These are phyloP conservation scores for Sicyos edulis DNA, from an alignment of 306 rosid species.

Conservation along the genomic window DNA sequence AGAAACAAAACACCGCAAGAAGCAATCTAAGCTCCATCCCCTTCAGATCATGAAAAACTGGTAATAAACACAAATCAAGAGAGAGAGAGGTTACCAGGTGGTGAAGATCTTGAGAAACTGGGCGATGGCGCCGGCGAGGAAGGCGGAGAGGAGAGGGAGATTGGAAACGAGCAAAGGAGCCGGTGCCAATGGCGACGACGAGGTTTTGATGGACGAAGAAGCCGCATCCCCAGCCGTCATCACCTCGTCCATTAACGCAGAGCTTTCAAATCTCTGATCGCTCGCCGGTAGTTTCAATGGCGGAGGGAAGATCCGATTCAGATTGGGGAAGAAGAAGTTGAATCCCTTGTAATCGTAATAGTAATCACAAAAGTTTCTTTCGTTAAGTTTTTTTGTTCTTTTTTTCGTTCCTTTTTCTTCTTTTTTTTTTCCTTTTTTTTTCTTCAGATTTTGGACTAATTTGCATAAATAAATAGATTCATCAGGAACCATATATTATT, in stretches of 20 bases:
- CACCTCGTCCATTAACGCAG: constrained; percentile 39
- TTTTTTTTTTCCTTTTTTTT: not conserved
- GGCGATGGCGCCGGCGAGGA: constrained; percentile 70
- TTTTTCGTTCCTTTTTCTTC: not conserved
- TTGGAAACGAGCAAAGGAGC: constrained; percentile 35
- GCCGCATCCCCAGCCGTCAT: constrained; percentile 46
- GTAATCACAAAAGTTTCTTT: not conserved
- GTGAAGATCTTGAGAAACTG: constrained; percentile 97
- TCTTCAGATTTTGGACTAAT: not conserved
- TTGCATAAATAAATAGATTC: not conserved
- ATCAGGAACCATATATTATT: not conserved
- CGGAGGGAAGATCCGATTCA: not conserved
- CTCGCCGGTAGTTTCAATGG: not conserved
- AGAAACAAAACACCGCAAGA: constrained; percentile 26
- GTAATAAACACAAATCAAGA: not conserved
- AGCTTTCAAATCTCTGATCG: not conserved
- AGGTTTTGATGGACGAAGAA: constrained; percentile 29
- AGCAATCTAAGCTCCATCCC: constrained; percentile 19
- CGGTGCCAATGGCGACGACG: constrained; percentile 28
- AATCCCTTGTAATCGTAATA: not conserved
- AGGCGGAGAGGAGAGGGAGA: constrained; percentile 51
- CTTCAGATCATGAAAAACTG: not conserved
- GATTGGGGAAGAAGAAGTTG: not conserved
- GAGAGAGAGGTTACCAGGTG: constrained; percentile 49
- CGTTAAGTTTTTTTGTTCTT: too few species aligned